phyloP scores from a whole-genome alignment of 2,329 filamentous ascomycete genomes.

The Hypoxylon sp. region DNA sequence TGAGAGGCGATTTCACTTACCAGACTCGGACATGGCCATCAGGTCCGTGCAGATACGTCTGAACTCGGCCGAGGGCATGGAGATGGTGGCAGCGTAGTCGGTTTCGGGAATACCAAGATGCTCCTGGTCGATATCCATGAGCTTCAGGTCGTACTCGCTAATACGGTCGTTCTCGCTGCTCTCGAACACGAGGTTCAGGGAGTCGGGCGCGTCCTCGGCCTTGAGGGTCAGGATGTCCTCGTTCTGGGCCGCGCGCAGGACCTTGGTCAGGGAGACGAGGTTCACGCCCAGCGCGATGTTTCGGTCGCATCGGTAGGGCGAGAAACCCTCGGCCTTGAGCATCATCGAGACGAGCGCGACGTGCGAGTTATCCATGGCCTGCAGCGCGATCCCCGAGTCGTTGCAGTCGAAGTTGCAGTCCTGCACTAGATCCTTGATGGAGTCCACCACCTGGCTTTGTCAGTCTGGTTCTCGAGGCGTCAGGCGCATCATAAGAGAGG shows the following conservation, averaged over 20 bases:
- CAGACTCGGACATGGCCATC: constrained; percentile 91
- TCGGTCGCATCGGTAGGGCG: constrained; percentile 95
- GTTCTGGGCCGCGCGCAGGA: constrained; percentile 90
- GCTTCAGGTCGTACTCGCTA: constrained; percentile 99
- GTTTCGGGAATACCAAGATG: constrained; percentile 98
- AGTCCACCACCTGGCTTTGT: constrained; percentile 83
- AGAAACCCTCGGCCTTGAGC: constrained; percentile 94
- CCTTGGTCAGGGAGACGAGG: constrained; percentile 94
- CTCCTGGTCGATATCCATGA: constrained; percentile 99
- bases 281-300: constrained; percentile 99
- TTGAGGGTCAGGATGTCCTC: constrained; percentile 95
- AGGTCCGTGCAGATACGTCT: constrained; percentile 94
- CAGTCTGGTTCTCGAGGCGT: constrained; percentile 24
- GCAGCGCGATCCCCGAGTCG: constrained; percentile 96
- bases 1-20: constrained; percentile 59
- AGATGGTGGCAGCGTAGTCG: constrained; percentile 92
- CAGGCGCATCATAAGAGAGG: background rate
- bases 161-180: constrained; percentile 86
- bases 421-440: constrained; percentile 98
- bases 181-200: constrained; percentile 95
- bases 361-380: constrained; percentile 99
- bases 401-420: constrained; percentile 99
- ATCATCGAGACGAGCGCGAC: constrained; percentile 99
- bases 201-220: constrained; percentile 95
- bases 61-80: constrained; percentile 90